Conservation (phyloP, 2,329 filamentous ascomycete genomes). For the Fusarium concolor region DNA sequence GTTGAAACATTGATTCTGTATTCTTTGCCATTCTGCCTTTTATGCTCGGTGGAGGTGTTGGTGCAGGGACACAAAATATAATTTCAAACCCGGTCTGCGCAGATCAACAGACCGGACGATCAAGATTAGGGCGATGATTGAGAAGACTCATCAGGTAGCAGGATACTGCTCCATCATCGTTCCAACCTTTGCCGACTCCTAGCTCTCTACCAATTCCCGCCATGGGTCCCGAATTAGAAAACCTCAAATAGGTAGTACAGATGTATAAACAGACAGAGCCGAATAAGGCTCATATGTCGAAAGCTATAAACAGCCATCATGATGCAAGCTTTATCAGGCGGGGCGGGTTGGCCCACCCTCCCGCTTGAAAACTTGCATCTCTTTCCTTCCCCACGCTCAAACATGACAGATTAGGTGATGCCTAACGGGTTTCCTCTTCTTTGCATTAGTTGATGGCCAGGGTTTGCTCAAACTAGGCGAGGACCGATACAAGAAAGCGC, state of each 20-base stretch:
- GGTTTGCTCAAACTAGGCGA: conserved; percentile 18
- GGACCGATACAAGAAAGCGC: neutral
- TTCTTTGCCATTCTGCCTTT: conserved; percentile 11
- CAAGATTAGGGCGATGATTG: neutral
- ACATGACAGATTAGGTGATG: conserved; percentile 1
- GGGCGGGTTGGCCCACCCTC: conserved; percentile 24
- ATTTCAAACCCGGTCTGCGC: conserved; percentile 21
- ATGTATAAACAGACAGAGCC: conserved; percentile 32
- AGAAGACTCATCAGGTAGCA: neutral
- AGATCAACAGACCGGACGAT: neutral
- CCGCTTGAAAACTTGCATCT: conserved; percentile 24
- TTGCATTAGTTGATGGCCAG: conserved; percentile 1
- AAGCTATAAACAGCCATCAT: conserved; percentile 38
- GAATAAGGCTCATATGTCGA: conserved; percentile 24
- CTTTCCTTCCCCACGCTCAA: conserved; percentile 16
- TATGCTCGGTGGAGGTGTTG: conserved; percentile 2
- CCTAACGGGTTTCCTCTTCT: conserved; percentile 6
- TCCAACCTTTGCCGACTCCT: neutral
- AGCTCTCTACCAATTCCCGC: conserved; percentile 8
- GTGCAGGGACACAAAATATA: conserved; percentile 17
- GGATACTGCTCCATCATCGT: neutral
- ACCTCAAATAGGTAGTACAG: conserved; percentile 35
- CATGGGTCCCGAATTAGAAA: conserved; percentile 18
- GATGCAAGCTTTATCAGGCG: conserved; percentile 21
- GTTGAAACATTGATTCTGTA: conserved; percentile 18